These are phyloP conservation scores for Verruconis gallopava DNA, from an alignment of 2,329 filamentous ascomycete genomes.

Conservation along the genomic window DNA sequence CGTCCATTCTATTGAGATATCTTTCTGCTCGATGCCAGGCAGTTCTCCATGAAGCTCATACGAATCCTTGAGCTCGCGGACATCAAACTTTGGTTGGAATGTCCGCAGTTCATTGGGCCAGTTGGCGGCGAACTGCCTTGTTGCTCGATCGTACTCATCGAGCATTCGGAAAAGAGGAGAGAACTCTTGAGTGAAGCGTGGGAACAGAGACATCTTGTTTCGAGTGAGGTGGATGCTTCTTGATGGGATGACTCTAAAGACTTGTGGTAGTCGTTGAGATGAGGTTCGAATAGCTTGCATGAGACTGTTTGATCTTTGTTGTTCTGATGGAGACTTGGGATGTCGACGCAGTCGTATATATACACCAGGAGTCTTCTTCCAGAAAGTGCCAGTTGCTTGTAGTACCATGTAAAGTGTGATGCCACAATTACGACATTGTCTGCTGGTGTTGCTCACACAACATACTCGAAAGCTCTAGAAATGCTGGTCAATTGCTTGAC, in stretches of 20 bases:
- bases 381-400: conserved; percentile 15
- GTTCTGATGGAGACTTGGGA: conserved; percentile 6
- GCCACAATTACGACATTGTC: no score
- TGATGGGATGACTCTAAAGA: conserved; percentile 17
- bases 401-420: no score
- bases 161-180: conserved; percentile 34
- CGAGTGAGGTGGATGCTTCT: conserved; percentile 9
- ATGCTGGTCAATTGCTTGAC: no score
- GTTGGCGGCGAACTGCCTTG: conserved; percentile 19
- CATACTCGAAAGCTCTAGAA: no score
- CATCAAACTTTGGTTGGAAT: conserved; percentile 68
- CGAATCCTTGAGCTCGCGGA: conserved; percentile 52
- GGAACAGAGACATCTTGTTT: conserved; percentile 28
- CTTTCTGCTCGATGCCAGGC: conserved; percentile 59
- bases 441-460: no score
- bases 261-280: conserved; percentile 19
- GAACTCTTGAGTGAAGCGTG: conserved; percentile 27
- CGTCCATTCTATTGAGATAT: conserved; percentile 66
- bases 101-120: conserved; percentile 26
- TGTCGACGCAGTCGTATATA: conserved; percentile 16
- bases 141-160: conserved; percentile 31
- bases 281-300: conserved; percentile 26
- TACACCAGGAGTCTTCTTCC: conserved; percentile 17
- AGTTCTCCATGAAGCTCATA: conserved; percentile 76
- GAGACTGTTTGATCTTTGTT: conserved; percentile 11